Evolutionary conservation across 805 yeast species (phyloP).

Genomic region (Yueomyces sp.): DNA sequence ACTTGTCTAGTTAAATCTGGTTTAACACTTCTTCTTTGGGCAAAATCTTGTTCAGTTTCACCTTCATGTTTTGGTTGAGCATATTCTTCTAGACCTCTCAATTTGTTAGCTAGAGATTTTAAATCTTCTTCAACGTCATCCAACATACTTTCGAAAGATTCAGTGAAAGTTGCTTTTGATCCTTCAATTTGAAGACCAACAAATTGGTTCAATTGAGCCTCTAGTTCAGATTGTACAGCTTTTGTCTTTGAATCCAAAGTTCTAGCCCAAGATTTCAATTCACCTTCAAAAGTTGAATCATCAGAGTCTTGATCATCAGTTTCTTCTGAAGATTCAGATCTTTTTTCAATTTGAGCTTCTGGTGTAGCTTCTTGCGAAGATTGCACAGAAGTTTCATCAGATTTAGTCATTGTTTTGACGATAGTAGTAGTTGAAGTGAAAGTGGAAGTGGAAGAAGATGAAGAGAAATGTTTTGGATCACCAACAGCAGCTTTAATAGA

Average conservation of each 20-base stretch:
- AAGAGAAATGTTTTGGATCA: neutral
- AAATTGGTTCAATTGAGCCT: neutral
- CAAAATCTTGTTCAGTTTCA: neutral
- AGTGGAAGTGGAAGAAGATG: neutral
- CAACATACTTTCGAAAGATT: constrained; percentile 22
- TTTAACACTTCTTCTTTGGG: neutral
- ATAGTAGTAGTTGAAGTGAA: constrained; percentile 9
- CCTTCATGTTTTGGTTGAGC: neutral
- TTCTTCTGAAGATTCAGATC: neutral
- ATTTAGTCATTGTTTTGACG: constrained; percentile 8
- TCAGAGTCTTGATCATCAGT: constrained; percentile 4
- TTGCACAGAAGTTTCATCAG: constrained; percentile 1
- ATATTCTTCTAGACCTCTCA: neutral
- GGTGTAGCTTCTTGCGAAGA: constrained; percentile 1
- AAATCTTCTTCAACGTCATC: neutral
- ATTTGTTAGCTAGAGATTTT: neutral
- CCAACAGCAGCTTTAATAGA: neutral
- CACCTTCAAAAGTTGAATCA: constrained; percentile 17
- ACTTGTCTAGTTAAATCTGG: neutral
- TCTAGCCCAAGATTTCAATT: constrained; percentile 21
- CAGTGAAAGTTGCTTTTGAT: constrained; percentile 21
- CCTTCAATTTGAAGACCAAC: constrained; percentile 9
- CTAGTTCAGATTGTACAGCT: constrained; percentile 21
- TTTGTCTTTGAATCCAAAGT: constrained; percentile 24
- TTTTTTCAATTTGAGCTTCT: constrained; percentile 2